phyloP scores from a whole-genome alignment of 2,329 filamentous ascomycete genomes.

The Lachnellula arida region DNA sequence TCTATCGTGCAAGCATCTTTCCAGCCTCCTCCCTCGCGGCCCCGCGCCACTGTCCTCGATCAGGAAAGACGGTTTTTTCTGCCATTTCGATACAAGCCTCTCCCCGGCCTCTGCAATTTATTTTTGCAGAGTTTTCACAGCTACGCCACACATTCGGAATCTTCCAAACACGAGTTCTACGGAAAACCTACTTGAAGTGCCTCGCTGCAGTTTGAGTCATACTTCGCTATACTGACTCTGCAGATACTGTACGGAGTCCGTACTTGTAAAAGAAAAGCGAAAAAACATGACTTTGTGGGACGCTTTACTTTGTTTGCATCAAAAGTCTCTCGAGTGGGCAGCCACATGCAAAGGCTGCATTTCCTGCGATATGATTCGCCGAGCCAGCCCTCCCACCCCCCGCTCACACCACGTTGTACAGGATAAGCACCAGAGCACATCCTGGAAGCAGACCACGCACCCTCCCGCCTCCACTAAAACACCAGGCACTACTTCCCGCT shows the following conservation, averaged over 20 bases:
- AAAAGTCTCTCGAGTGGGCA: background rate
- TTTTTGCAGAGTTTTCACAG: constrained; percentile 24
- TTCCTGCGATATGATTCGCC: constrained; percentile 9
- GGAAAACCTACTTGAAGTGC: background rate
- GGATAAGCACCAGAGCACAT: constrained; percentile 5
- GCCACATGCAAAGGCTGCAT: background rate
- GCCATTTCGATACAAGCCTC: constrained; percentile 11
- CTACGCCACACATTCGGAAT: constrained; percentile 1
- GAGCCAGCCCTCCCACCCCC: background rate
- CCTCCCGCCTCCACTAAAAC: constrained; percentile 9
- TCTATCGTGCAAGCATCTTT: background rate
- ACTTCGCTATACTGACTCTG: constrained; percentile 6
- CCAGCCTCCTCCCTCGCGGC: background rate
- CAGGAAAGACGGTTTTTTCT: constrained; percentile 5
- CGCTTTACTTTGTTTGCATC: constrained; percentile 13
- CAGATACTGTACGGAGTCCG: background rate
- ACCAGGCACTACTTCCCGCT: constrained; percentile 11
- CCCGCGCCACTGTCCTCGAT: background rate
- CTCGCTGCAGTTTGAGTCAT: constrained; percentile 2
- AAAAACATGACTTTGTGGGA: constrained; percentile 5
- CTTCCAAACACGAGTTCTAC: constrained; percentile 2
- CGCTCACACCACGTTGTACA: constrained; percentile 9
- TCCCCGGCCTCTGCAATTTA: constrained; percentile 9
- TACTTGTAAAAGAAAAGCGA: background rate
- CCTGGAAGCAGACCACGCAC: constrained; percentile 4